Conservation (phyloP, 495 filamentous ascomycete species). For the Podospora fimiseda region DNA sequence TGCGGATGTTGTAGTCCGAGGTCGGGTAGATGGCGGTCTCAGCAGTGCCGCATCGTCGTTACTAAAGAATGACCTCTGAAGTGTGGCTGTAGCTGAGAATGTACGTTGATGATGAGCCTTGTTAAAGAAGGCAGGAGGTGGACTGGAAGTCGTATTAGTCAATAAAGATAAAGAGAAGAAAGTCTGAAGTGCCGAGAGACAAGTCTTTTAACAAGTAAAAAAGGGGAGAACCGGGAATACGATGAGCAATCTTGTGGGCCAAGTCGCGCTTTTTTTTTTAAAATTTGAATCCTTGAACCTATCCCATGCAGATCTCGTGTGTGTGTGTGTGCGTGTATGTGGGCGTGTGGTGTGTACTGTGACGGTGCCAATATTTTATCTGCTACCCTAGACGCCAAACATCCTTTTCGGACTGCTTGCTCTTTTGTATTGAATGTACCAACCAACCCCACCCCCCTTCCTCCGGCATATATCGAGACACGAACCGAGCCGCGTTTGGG, state of each 20-base stretch:
- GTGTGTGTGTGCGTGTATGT: neutral
- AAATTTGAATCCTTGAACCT: constrained; percentile 6
- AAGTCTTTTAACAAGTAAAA: neutral
- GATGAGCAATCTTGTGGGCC: constrained; percentile 7
- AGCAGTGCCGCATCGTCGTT: constrained; percentile 10
- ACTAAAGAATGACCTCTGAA: constrained; percentile 6
- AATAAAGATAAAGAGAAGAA: neutral
- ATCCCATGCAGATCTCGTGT: constrained; percentile 16
- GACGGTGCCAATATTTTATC: no score
- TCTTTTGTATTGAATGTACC: no score
- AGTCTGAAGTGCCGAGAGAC: neutral
- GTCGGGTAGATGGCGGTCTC: constrained; percentile 10
- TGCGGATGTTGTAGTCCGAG: constrained; percentile 1
- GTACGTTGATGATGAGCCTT: constrained; percentile 13
- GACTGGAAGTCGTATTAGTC: constrained; percentile 9
- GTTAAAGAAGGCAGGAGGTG: constrained; percentile 17
- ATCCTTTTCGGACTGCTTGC: no score
- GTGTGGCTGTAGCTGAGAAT: constrained; percentile 12
- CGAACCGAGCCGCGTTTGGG: neutral
- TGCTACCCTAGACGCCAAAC: no score
- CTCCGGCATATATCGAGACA: constrained; percentile 3
- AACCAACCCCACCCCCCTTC: no score
- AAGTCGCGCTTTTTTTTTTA: constrained; percentile 15
- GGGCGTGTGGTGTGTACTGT: no score
- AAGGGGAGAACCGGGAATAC: constrained; percentile 5